These are phyloP conservation scores for Funneliformis caledonium DNA, from an alignment of 371 early-diverging fungal genomes.

Conservation along the genomic window DNA sequence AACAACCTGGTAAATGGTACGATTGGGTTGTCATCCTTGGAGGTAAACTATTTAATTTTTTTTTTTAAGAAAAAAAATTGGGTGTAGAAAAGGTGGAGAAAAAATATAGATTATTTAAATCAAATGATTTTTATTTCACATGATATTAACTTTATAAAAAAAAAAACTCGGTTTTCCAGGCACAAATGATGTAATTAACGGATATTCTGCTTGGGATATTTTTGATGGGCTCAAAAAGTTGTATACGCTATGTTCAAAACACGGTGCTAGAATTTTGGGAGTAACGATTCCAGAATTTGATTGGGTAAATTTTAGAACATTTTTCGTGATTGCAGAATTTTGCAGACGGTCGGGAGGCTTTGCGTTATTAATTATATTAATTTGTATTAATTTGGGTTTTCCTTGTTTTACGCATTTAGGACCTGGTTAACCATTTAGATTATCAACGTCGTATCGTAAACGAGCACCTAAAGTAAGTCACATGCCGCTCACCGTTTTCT, in stretches of 20 bases:
- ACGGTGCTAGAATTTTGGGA: conserved; percentile 35
- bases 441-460: conserved; percentile 39
- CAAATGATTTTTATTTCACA: background rate
- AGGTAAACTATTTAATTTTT: background rate
- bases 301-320: conserved; percentile 19
- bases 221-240: conserved; percentile 36
- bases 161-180: background rate
- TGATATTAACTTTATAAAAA: background rate
- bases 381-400: background rate
- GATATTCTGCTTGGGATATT: conserved; percentile 39
- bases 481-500: background rate
- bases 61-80: background rate
- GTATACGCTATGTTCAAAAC: conserved; percentile 31
- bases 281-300: conserved; percentile 37
- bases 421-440: conserved; percentile 22
- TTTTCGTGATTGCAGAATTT: background rate
- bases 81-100: too few species aligned
- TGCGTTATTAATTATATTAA: background rate
- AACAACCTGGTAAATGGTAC: conserved; percentile 41
- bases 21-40: conserved; percentile 40
- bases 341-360: background rate
- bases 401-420: conserved; percentile 8
- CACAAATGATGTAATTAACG: conserved; percentile 38
- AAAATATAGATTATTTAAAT: too few species aligned
- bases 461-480: conserved; percentile 39